Base-by-base conservation (phyloP, 306 rosid species). In the Dicorynia guianensis region DNA sequence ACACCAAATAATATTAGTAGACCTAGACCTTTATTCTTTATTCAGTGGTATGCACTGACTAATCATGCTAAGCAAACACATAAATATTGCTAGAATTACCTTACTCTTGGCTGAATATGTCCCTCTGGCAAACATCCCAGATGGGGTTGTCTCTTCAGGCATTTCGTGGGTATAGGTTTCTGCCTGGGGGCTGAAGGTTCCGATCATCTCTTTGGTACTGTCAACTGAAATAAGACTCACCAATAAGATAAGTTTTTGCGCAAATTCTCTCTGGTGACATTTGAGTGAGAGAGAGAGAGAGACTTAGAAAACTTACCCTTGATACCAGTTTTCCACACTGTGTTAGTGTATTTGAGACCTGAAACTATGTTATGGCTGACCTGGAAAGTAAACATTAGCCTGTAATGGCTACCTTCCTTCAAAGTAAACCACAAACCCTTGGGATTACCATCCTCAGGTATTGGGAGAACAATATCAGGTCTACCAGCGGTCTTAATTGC, bases 361-460 rank as follows among this genome's bases (percentile, higher is more conserved):
- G 97, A 89, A 81, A 95, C 98, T 30, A 95, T 92, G 91, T 95
- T 95, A 25, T 90, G 83, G 83, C 69, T 65, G 72, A 95, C 99
- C 81, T 86, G 83, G 74, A 95, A 90, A 62, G 92, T 84, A 89
- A 95, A 95, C 68, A 79, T 43, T 20, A 95, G 84, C 54, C 88
- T 89, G 85, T 92, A 95, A 63, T 76, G 90, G 91, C 99, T 92
- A 49, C 98, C 99, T 83, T 95, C 99, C 86, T 95, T 95, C 91
- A 95, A 81, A 78, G 97, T 92, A 77, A 95, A 95, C 98, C 98
- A 95, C 19, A 71, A 71, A 38, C 98, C 93, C 81, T 90, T 85
- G 39, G 93, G 97, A 57, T 87, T 92, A 77, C 97, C 96, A 30
- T 19, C 82, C 63, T 89, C 96, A 5, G 97, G 97, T 69, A 92